These are phyloP conservation scores for Cladophialophora carrionii DNA, from an alignment of 2,329 filamentous ascomycete genomes.

Conservation along the genomic window DNA sequence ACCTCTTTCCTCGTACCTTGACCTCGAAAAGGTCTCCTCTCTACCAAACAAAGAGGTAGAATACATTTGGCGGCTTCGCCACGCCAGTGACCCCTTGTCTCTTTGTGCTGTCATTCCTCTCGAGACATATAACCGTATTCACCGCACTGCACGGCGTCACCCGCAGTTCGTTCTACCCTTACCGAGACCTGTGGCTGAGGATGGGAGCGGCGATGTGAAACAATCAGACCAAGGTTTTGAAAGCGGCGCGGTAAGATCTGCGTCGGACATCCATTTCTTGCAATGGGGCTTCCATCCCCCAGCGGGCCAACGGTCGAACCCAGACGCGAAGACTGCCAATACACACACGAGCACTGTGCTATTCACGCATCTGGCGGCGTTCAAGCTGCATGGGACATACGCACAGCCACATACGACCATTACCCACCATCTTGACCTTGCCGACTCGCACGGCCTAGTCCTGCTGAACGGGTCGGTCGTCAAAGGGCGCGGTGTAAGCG, in stretches of 20 bases:
- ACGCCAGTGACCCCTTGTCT: conserved; percentile 71
- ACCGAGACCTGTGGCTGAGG: conserved; percentile 49
- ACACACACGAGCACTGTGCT: conserved; percentile 73
- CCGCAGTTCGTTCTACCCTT: conserved; percentile 92
- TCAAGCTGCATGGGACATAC: conserved; percentile 86
- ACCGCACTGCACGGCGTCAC: conserved; percentile 69
- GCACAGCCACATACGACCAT: conserved; percentile 91
- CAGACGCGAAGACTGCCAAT: conserved; percentile 47
- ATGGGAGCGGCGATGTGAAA: conserved; percentile 35
- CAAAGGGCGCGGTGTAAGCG: conserved; percentile 72
- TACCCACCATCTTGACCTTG: conserved; percentile 85
- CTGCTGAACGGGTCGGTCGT: conserved; percentile 82
- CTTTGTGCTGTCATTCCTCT: conserved; percentile 83
- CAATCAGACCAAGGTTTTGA: conserved; percentile 41
- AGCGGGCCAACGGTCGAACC: conserved; percentile 34
- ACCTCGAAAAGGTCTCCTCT: conserved; percentile 73
- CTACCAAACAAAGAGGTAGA: conserved; percentile 82
- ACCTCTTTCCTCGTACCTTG: conserved; percentile 70
- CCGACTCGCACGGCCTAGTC: conserved; percentile 73
- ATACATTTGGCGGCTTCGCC: conserved; percentile 85
- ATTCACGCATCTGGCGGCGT: conserved; percentile 93
- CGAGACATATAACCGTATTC: conserved; percentile 73
- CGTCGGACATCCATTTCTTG: conserved; percentile 91
- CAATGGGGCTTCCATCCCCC: conserved; percentile 90
- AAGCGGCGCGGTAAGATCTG: conserved; percentile 55